Conservation (phyloP, 2,329 filamentous ascomycete species). For the Endoconidiophora polonica region DNA sequence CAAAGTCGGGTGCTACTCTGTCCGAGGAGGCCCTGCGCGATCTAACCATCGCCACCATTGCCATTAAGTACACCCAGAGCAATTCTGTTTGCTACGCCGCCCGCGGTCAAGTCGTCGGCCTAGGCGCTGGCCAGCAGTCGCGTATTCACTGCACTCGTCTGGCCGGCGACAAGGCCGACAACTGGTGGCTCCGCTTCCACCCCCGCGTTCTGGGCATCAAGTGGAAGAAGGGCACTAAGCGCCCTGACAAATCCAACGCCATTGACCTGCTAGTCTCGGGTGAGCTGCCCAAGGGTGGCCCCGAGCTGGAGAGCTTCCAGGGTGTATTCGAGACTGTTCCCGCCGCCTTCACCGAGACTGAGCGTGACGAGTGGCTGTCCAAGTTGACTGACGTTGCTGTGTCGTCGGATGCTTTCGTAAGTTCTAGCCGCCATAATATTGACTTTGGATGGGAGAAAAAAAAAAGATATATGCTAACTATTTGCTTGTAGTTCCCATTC, state of each 20-base stretch:
- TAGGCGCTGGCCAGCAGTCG: slow-evolving; percentile 92
- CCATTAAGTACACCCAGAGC: slow-evolving; percentile 95
- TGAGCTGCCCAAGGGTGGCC: slow-evolving; percentile 64
- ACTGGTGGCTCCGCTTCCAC: slow-evolving; percentile 99
- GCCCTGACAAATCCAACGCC: slow-evolving; percentile 93
- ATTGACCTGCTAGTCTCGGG: slow-evolving; percentile 91
- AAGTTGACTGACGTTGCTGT: slow-evolving; percentile 71
- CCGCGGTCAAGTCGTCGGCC: slow-evolving; percentile 82
- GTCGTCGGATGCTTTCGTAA: slow-evolving; percentile 87
- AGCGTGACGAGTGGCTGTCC: slow-evolving; percentile 71
- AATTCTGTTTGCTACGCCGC: slow-evolving; percentile 97
- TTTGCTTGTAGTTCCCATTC: slow-evolving; percentile 63
- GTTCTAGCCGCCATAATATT: slow-evolving; percentile 21
- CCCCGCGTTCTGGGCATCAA: slow-evolving; percentile 71
- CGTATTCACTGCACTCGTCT: slow-evolving; percentile 97
- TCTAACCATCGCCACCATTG: slow-evolving; percentile 86
- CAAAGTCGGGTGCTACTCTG: slow-evolving; percentile 57
- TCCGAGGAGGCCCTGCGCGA: slow-evolving; percentile 74
- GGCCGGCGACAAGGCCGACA: slow-evolving; percentile 94
- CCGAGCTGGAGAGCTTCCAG: slow-evolving; percentile 78
- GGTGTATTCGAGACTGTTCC: slow-evolving; percentile 82
- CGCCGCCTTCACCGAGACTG: slow-evolving; percentile 60
- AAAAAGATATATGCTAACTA: slow-evolving; percentile 16
- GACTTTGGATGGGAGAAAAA: background rate
- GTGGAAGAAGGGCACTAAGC: slow-evolving; percentile 96